Conservation (phyloP, 1,284 basidiomycete genomes). For the Macrocybe sp. region DNA sequence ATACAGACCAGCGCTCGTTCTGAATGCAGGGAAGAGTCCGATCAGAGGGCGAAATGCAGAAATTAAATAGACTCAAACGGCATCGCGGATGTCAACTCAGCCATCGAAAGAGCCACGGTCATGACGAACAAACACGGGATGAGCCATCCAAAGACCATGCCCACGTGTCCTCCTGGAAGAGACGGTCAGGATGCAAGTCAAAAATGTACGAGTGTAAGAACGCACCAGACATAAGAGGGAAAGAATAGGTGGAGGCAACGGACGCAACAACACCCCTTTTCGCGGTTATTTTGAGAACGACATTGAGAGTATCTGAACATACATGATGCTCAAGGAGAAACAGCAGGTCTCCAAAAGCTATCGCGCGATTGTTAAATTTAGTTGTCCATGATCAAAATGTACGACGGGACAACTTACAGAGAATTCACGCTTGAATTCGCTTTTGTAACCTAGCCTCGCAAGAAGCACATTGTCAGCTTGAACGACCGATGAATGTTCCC, state of each 20-base stretch:
- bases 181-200: background rate
- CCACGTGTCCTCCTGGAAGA: conserved; percentile 59
- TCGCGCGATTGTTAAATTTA: background rate
- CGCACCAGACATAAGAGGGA: conserved; percentile 39
- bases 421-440: conserved; percentile 74
- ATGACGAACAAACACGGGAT: conserved; percentile 69
- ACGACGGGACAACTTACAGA: conserved; percentile 39
- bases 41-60: background rate
- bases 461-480: too few relatives aligned
- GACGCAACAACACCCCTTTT: conserved; percentile 54
- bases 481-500: too few relatives aligned
- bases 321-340: conserved; percentile 72
- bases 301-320: too few relatives aligned
- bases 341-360: conserved; percentile 61
- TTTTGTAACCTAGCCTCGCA: conserved; percentile 50
- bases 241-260: conserved; percentile 61
- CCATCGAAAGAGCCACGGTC: conserved; percentile 63
- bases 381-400: background rate
- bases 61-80: conserved; percentile 42
- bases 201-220: background rate
- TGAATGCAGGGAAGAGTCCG: conserved; percentile 16
- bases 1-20: conserved; percentile 67
- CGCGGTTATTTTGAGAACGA: too few relatives aligned
- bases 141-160: conserved; percentile 76
- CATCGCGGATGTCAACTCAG: conserved; percentile 71